A percentile compares a stretch with the other conserved stretches of the same genome.
Evolutionary conservation across 1,284 basidiomycete species (phyloP).

Genomic region (Phlebopus sp.): DNA sequence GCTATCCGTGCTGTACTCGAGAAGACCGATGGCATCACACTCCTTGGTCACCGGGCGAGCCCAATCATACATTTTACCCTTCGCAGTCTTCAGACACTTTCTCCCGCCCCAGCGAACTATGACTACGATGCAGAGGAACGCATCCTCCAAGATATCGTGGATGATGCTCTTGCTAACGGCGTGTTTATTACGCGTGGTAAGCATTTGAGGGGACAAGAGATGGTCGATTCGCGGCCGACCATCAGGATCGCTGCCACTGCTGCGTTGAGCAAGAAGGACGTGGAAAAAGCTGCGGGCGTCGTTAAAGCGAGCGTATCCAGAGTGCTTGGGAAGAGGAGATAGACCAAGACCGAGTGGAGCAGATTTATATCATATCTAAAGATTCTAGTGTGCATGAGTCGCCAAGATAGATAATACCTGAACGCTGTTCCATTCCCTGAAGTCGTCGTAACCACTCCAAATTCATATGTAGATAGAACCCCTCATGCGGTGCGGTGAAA

Average conservation of each 20-base stretch:
- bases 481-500: too few species aligned
- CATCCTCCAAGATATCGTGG: slow-evolving; percentile 84
- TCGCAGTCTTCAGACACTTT: slow-evolving; percentile 36
- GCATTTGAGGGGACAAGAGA: slow-evolving; percentile 79
- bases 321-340: slow-evolving; percentile 53
- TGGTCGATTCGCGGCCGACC: slow-evolving; percentile 80
- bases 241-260: slow-evolving; percentile 81
- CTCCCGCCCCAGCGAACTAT: slow-evolving; percentile 32
- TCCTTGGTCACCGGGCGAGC: slow-evolving; percentile 83
- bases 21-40: slow-evolving; percentile 74
- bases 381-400: slow-evolving; percentile 10
- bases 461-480: too few species aligned
- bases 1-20: slow-evolving; percentile 78
- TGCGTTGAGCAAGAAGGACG: slow-evolving; percentile 84
- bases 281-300: slow-evolving; percentile 81
- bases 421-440: neutral
- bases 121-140: slow-evolving; percentile 74
- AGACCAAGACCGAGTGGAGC: slow-evolving; percentile 5
- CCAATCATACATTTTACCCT: slow-evolving; percentile 88
- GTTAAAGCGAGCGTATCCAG: slow-evolving; percentile 77
- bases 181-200: slow-evolving; percentile 83
- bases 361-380: slow-evolving; percentile 18
- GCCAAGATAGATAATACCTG: neutral
- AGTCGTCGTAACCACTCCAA: too few species aligned
- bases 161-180: slow-evolving; percentile 74